Percentiles rank a stretch among this genome's conserved stretches.
phyloP scores from a whole-genome alignment of 2,329 filamentous ascomycete genomes.

The Talaromyces sp. region DNA sequence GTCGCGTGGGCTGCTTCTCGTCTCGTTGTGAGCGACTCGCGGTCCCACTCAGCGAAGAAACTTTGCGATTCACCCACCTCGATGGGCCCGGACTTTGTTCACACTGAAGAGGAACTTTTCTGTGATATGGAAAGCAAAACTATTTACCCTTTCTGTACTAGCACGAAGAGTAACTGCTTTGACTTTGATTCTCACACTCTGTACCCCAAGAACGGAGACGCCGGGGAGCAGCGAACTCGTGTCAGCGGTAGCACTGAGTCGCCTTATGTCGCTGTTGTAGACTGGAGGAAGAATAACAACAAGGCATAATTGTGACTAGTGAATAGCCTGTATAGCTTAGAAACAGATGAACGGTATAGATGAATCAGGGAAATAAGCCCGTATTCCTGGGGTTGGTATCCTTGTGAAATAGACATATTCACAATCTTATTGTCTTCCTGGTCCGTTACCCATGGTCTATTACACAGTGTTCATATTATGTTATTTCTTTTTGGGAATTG shows the following conservation, averaged over 20 bases:
- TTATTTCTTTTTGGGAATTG: background rate
- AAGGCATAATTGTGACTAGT: background rate
- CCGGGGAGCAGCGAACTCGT: constrained; percentile 8
- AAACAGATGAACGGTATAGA: background rate
- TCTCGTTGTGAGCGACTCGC: background rate
- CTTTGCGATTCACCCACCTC: background rate
- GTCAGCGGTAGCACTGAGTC: background rate
- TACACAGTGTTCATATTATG: background rate
- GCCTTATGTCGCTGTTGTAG: background rate
- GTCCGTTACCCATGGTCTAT: too few species aligned
- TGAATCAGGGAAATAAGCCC: background rate
- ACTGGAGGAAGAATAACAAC: background rate
- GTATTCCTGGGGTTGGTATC: background rate
- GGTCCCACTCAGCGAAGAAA: background rate
- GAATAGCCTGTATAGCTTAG: background rate
- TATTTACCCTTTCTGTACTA: background rate
- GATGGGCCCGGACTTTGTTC: background rate
- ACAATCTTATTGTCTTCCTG: background rate
- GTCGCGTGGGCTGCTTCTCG: background rate
- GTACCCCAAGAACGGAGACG: background rate
- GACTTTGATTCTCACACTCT: constrained; percentile 16
- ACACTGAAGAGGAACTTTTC: background rate
- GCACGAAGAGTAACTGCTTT: background rate
- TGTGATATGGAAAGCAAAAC: background rate
- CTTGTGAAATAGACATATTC: background rate